Evolutionary conservation across 2,329 filamentous ascomycete species (phyloP).

Genomic region (Aspergillus intermedius): DNA sequence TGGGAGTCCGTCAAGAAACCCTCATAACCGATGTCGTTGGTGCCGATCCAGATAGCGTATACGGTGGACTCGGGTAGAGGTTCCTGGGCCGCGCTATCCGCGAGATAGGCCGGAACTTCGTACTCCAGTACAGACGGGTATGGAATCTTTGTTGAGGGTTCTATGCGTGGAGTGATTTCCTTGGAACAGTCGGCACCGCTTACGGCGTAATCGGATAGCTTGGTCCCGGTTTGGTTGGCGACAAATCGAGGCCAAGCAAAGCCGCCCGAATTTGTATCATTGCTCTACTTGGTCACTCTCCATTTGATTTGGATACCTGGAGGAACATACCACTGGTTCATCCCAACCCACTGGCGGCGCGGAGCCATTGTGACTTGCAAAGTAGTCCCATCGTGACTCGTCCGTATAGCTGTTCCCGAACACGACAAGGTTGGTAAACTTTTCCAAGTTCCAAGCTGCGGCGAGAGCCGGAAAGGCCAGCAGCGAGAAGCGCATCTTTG

Average conservation of each 20-base stretch:
- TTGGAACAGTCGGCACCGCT: conserved; percentile 68
- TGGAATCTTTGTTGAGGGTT: conserved; percentile 44
- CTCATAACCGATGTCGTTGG: conserved; percentile 65
- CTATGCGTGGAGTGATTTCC: conserved; percentile 53
- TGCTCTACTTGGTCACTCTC: conserved; percentile 25
- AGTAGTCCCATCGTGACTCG: conserved; percentile 60
- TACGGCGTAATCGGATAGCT: conserved; percentile 63
- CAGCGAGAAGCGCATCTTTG: neutral
- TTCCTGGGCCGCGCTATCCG: conserved; percentile 32
- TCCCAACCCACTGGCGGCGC: conserved; percentile 58
- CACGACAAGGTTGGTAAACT: conserved; percentile 58
- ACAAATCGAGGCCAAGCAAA: conserved; percentile 64
- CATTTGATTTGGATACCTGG: neutral
- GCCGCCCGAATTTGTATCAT: conserved; percentile 57
- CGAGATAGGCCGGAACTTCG: conserved; percentile 44
- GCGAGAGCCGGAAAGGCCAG: neutral
- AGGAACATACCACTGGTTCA: conserved; percentile 37
- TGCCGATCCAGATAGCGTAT: conserved; percentile 74
- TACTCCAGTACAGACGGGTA: conserved; percentile 61
- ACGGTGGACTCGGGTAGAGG: conserved; percentile 55
- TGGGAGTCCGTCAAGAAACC: conserved; percentile 63
- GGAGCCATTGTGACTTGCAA: conserved; percentile 51
- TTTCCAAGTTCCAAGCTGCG: conserved; percentile 27
- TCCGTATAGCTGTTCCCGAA: conserved; percentile 77
- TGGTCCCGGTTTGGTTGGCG: conserved; percentile 48